A percentile compares a stretch with the other conserved stretches of the same genome.
Evolutionary conservation across 352 stramenopile genomes (phyloP).

Genomic region (Pythium grandisporangium): DNA sequence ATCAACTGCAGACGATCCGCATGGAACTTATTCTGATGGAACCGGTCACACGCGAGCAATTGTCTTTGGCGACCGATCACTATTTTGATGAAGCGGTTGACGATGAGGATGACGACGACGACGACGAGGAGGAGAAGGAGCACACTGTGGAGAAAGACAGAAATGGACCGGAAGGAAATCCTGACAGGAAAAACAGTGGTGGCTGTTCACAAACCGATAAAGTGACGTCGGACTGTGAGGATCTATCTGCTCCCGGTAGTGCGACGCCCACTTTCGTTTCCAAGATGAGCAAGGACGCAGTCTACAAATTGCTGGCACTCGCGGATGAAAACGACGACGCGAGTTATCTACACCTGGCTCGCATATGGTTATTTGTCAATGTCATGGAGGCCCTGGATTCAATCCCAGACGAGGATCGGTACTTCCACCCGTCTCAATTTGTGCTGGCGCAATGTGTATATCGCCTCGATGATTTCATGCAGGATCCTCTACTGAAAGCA

Average conservation of each 20-base stretch:
- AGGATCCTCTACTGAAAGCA: not conserved
- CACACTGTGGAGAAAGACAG: not conserved
- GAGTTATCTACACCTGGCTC: constrained; percentile 11
- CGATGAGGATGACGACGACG: constrained; percentile 15
- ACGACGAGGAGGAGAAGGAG: constrained; percentile 3
- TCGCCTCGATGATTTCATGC: constrained; percentile 26
- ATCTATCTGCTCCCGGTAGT: not conserved
- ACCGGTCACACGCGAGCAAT: constrained; percentile 11
- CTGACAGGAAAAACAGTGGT: too few species aligned
- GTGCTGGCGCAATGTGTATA: constrained; percentile 49
- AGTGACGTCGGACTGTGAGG: not conserved
- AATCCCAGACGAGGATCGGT: constrained; percentile 69
- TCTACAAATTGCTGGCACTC: constrained; percentile 20
- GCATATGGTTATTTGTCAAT: constrained; percentile 45
- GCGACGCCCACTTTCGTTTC: too few species aligned
- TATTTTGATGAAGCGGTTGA: constrained; percentile 47
- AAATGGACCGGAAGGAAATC: not conserved
- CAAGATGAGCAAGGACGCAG: constrained; percentile 34
- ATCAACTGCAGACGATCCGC: constrained; percentile 55
- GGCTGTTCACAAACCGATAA: too few species aligned
- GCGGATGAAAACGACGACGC: not conserved
- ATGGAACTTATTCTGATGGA: constrained; percentile 33
- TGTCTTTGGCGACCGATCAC: constrained; percentile 34
- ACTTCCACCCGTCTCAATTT: constrained; percentile 70
- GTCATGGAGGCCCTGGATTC: constrained; percentile 65